Evolutionary conservation across 306 rosid species (phyloP).

Genomic region (Mucuna pruriens): DNA sequence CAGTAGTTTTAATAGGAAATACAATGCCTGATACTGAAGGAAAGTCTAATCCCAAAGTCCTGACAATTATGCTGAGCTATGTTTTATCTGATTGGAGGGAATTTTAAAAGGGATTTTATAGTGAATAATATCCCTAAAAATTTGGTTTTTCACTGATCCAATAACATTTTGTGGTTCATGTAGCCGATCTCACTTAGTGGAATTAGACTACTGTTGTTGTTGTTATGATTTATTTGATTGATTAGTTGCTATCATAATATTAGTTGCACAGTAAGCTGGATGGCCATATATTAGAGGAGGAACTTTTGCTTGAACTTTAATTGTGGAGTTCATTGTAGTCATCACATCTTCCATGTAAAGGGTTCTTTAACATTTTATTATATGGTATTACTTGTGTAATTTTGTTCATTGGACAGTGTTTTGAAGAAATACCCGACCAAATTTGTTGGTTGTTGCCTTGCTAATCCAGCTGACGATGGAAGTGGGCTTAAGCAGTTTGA

Average conservation of each 20-base stretch:
- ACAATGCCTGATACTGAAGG: background rate
- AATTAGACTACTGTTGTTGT: background rate
- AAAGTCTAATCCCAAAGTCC: constrained; percentile 5
- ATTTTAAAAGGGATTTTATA: background rate
- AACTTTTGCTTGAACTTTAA: background rate
- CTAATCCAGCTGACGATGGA: constrained; percentile 86
- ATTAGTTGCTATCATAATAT: constrained; percentile 4
- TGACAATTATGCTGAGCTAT: background rate
- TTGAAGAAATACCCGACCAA: constrained; percentile 78
- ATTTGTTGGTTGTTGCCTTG: constrained; percentile 93
- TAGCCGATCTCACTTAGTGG: background rate
- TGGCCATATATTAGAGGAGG: background rate
- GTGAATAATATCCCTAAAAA: background rate
- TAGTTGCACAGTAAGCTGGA: constrained; percentile 19
- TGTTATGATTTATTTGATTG: background rate
- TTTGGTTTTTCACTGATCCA: background rate
- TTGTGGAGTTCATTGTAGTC: background rate
- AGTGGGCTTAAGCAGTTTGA: constrained; percentile 78
- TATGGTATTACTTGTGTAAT: constrained; percentile 14
- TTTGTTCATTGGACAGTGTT: constrained; percentile 59
- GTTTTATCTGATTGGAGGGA: background rate
- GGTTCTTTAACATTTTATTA: background rate
- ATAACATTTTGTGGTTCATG: background rate
- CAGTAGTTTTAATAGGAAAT: constrained; percentile 3
- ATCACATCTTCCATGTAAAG: constrained; percentile 23